Base-by-base conservation (phyloP, 2,329 filamentous ascomycete genomes). In the Exophiala phaeomuriformis region DNA sequence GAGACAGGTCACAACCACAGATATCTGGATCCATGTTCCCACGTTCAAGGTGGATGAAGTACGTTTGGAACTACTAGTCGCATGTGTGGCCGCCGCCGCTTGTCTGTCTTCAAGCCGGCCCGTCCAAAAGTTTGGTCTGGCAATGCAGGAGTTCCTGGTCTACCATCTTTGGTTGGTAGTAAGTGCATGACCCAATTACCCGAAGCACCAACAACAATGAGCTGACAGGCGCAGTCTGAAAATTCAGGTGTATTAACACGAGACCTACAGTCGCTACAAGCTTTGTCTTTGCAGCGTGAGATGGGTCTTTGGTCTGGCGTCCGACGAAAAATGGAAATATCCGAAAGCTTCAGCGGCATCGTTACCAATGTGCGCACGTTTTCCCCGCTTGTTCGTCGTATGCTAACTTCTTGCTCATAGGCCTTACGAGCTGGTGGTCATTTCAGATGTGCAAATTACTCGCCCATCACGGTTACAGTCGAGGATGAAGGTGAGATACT, bases 41-140 rank as follows among this genome's bases (percentile, higher is more conserved):
- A 70, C 70, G 0, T 69, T 74, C 35, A 59, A 69, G 3, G 65
- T 68, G 0, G 71, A 72, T 28, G 61, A 63, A 3, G 65, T 69
- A 41, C 59, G 64, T 5, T 66, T 71, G 0, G 72, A 72, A 49
- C 61, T 73, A 1, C 64, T 74, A 1, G 66, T 66, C 4, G 66
- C 65, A 1, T 62, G 74, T 49, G 65, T 68, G 5, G 67, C 71
- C 2, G 64, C 66, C 7, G 71, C 68, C 2, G 69, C 72, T 0
- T 66, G 70, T 0, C 51, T 66, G 10, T 73, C 70, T 1, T 63
- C 66, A 0, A 65, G 70, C 2, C 66, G 69, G 5, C 65, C 69
- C 0, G 58, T 74, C 2, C 63, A 68, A 4, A 73, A 71, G 5
- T 61, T 74, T 31, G 72, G 72, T 0, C 72, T 69, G 56, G 71